These are phyloP conservation scores for Quercus lobata DNA, from an alignment of 331 rosid species.

Conservation along the genomic window DNA sequence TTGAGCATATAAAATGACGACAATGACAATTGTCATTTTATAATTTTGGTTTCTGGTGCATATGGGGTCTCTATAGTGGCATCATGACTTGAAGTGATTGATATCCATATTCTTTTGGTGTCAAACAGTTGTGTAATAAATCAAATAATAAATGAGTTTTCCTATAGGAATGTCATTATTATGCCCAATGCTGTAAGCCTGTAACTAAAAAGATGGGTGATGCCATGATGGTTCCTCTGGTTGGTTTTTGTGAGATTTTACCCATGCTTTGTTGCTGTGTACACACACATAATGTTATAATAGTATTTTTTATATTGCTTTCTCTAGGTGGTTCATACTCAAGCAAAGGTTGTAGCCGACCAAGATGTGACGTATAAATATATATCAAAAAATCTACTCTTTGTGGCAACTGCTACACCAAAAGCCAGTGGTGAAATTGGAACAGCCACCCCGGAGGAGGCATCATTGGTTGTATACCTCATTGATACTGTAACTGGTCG, in stretches of 20 bases:
- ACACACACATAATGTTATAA: not conserved
- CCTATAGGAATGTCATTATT: not conserved
- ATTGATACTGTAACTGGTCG: constrained; percentile 91
- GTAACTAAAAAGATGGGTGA: not conserved
- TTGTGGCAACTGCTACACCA: constrained; percentile 91
- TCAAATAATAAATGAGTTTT: not conserved
- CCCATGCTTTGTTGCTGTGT: constrained; percentile 6
- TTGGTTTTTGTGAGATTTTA: constrained; percentile 4
- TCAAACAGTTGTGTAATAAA: not conserved
- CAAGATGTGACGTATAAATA: constrained; percentile 90
- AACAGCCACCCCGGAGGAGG: constrained; percentile 86
- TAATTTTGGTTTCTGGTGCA: not conserved
- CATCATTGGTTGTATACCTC: constrained; percentile 78
- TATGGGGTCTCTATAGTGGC: not conserved
- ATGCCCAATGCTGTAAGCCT: not conserved
- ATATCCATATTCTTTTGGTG: not conserved
- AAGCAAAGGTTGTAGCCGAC: constrained; percentile 85
- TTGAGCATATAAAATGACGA: not conserved
- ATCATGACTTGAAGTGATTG: not conserved
- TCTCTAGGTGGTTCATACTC: constrained; percentile 90
- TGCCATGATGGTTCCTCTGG: not conserved
- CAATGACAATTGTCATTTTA: not conserved
- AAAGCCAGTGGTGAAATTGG: constrained; percentile 87
- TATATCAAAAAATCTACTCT: constrained; percentile 79
- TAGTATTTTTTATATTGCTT: constrained; percentile 11